phyloP scores from a whole-genome alignment of 2,329 filamentous ascomycete species.

The Sarocladiaceae sp. region DNA sequence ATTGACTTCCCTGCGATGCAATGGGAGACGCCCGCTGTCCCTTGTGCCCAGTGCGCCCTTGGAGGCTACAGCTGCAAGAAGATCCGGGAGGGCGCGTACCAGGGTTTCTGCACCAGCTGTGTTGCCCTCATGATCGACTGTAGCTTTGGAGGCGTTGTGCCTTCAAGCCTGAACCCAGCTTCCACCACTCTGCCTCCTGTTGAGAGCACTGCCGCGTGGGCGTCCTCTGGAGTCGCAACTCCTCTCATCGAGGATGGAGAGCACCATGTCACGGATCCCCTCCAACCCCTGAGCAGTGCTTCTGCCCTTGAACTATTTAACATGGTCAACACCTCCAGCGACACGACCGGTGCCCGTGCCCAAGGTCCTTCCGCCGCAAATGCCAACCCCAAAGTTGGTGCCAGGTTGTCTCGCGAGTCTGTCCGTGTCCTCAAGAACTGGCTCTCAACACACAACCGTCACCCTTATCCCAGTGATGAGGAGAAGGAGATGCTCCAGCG shows the following conservation, averaged over 20 bases:
- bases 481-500: slow-evolving; percentile 77
- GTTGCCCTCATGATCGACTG: slow-evolving; percentile 55
- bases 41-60: slow-evolving; percentile 48
- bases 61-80: slow-evolving; percentile 57
- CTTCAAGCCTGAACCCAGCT: slow-evolving; percentile 28
- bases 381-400: slow-evolving; percentile 58
- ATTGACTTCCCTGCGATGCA: slow-evolving; percentile 4
- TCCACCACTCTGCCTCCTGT: slow-evolving; percentile 2
- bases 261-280: slow-evolving; percentile 22
- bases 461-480: slow-evolving; percentile 84
- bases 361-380: neutral
- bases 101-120: slow-evolving; percentile 59
- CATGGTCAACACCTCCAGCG: slow-evolving; percentile 16
- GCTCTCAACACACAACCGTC: slow-evolving; percentile 73
- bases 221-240: neutral
- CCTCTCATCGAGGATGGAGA: slow-evolving; percentile 15
- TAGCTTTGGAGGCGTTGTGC: slow-evolving; percentile 44
- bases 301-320: slow-evolving; percentile 24
- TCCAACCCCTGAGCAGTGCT: slow-evolving; percentile 19
- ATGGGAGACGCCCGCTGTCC: slow-evolving; percentile 39
- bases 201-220: neutral
- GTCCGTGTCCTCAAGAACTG: slow-evolving; percentile 79
- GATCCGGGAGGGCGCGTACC: slow-evolving; percentile 55
- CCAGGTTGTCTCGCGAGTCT: slow-evolving; percentile 75
- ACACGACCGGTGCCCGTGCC: slow-evolving; percentile 14